These are phyloP conservation scores for Chlamydomonas eustigma DNA, from an alignment of 139 green algal genomes.

Conservation along the genomic window DNA sequence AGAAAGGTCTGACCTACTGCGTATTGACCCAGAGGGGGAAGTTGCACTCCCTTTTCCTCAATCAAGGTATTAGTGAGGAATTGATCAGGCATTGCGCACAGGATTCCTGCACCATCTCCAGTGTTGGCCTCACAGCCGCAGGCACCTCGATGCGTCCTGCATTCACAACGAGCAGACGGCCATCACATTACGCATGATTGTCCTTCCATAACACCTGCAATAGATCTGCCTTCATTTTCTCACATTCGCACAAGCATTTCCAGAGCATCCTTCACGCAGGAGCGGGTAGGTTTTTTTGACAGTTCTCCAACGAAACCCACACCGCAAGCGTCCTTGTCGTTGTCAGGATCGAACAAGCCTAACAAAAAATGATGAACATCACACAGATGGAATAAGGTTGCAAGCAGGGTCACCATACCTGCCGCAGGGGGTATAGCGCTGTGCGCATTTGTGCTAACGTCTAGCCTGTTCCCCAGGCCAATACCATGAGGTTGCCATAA, in stretches of 20 bases:
- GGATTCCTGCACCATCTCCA: slow-evolving; percentile 90
- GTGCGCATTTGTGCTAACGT: neutral
- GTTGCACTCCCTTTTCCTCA: slow-evolving; percentile 58
- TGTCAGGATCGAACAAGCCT: slow-evolving; percentile 46
- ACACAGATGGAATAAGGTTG: neutral
- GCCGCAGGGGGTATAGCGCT: neutral
- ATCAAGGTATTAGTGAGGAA: slow-evolving; percentile 71
- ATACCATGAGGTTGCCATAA: neutral
- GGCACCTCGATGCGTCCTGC: slow-evolving; percentile 75
- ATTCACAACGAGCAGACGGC: too few species aligned
- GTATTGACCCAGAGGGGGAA: slow-evolving; percentile 77
- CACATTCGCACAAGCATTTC: slow-evolving; percentile 86
- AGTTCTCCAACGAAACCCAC: slow-evolving; percentile 92
- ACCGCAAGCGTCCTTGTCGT: slow-evolving; percentile 81
- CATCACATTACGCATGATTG: too few species aligned
- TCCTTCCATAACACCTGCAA: too few species aligned
- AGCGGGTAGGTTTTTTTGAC: slow-evolving; percentile 62
- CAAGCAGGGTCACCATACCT: neutral
- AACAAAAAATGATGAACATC: slow-evolving; percentile 16
- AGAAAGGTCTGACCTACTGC: slow-evolving; percentile 85
- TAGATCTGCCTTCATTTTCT: neutral
- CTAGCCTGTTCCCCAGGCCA: neutral
- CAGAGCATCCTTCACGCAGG: slow-evolving; percentile 78
- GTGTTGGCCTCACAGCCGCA: slow-evolving; percentile 95
- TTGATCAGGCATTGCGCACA: slow-evolving; percentile 81